Percentiles rank a stretch among this genome's conserved stretches.
Evolutionary conservation across 495 filamentous ascomycete genomes (phyloP).

Genomic region (Neurospora pannonica): DNA sequence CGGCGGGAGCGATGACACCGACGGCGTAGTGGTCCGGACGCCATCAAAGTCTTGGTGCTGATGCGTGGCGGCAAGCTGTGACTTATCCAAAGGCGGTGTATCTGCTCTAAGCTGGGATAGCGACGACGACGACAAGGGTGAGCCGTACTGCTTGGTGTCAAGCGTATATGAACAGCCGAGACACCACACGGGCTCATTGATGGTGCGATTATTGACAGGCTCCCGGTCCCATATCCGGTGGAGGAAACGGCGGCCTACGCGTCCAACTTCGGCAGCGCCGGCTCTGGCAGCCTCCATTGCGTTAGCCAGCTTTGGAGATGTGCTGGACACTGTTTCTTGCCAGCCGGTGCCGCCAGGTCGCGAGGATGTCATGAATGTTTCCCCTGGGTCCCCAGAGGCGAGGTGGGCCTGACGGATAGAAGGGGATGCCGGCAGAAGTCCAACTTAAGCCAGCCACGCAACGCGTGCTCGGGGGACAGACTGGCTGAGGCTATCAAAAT

Average conservation of each 20-base stretch:
- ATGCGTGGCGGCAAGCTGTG: slow-evolving; percentile 4
- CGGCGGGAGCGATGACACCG: neutral
- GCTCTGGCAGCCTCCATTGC: slow-evolving; percentile 37
- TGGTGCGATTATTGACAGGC: slow-evolving; percentile 68
- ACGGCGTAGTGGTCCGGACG: slow-evolving; percentile 1
- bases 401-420: neutral
- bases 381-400: neutral
- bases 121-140: neutral
- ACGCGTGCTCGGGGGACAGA: neutral
- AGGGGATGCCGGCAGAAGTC: neutral
- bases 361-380: slow-evolving; percentile 10
- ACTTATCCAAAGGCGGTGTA: neutral
- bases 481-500: neutral
- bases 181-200: slow-evolving; percentile 73
- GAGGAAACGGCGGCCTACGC: slow-evolving; percentile 61
- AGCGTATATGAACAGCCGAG: slow-evolving; percentile 68
- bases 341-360: slow-evolving; percentile 17
- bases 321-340: slow-evolving; percentile 19
- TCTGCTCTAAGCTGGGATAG: neutral
- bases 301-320: slow-evolving; percentile 19
- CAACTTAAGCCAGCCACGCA: neutral
- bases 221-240: slow-evolving; percentile 95
- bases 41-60: slow-evolving; percentile 17
- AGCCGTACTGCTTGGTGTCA: slow-evolving; percentile 19
- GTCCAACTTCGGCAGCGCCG: slow-evolving; percentile 23